These are phyloP conservation scores for Plectosphaerella cucumerina DNA, from an alignment of 2,329 filamentous ascomycete species.

Conservation along the genomic window DNA sequence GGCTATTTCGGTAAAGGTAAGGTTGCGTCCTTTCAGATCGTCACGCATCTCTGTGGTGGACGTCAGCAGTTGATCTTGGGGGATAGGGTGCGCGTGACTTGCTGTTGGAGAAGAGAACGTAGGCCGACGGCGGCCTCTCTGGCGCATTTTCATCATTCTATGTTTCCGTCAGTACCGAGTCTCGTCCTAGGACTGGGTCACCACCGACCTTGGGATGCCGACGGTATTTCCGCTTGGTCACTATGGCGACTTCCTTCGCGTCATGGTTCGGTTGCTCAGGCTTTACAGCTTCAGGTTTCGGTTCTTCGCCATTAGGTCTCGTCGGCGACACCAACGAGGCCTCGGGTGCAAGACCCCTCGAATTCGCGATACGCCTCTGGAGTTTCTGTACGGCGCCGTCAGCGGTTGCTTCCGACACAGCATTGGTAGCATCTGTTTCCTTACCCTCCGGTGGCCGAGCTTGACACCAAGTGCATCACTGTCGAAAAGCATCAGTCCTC, in stretches of 20 bases:
- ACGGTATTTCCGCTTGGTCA: constrained; percentile 69
- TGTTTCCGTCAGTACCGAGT: background rate
- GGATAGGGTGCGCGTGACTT: constrained; percentile 27
- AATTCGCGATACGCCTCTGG: constrained; percentile 77
- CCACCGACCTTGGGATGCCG: constrained; percentile 67
- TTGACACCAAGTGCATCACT: constrained; percentile 74
- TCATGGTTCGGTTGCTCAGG: constrained; percentile 43
- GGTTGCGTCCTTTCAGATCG: constrained; percentile 68
- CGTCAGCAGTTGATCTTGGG: constrained; percentile 5
- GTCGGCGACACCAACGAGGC: constrained; percentile 44
- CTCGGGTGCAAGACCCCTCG: constrained; percentile 57
- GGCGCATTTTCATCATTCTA: constrained; percentile 76
- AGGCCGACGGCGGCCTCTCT: constrained; percentile 75
- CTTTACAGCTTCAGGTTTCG: constrained; percentile 49
- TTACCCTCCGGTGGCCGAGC: constrained; percentile 73
- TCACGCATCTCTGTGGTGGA: constrained; percentile 64
- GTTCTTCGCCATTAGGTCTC: constrained; percentile 48
- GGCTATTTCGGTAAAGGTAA: constrained; percentile 80
- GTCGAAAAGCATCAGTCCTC: background rate
- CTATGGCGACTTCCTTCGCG: constrained; percentile 26
- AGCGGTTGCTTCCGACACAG: background rate
- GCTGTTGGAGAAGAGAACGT: constrained; percentile 85
- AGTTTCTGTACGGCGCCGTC: constrained; percentile 55
- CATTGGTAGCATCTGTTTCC: constrained; percentile 18
- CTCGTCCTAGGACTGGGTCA: background rate